phyloP scores from a whole-genome alignment of 352 stramenopile species.

The Phytophthora fragariae region DNA sequence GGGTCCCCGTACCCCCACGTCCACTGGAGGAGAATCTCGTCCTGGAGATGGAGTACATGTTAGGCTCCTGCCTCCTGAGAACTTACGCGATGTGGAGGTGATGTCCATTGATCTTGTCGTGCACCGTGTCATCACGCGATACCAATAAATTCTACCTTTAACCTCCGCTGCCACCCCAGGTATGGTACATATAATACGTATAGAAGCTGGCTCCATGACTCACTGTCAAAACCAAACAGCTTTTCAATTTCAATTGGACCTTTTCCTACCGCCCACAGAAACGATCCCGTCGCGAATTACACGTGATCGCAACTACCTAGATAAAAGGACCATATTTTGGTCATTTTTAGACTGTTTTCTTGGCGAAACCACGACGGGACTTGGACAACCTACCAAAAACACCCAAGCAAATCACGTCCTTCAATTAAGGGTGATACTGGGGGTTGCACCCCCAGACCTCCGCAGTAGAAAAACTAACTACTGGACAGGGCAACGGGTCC shows the following conservation, averaged over 20 bases:
- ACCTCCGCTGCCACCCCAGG: neutral
- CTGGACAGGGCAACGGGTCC: no score
- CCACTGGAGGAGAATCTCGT: neutral
- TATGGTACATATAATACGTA: no score
- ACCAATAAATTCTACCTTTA: neutral
- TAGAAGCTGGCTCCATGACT: no score
- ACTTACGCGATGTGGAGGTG: constrained; percentile 3
- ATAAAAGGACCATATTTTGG: constrained; percentile 13
- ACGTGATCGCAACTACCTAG: neutral
- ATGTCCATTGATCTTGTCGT: constrained; percentile 16
- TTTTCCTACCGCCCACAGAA: neutral
- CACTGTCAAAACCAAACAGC: neutral
- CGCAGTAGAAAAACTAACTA: no score
- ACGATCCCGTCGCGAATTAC: neutral
- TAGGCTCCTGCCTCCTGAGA: neutral
- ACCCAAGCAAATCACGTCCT: no score
- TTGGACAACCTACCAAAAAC: neutral
- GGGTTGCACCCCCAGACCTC: no score
- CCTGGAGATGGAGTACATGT: neutral
- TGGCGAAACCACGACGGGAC: neutral
- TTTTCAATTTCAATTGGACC: neutral
- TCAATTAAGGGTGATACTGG: no score
- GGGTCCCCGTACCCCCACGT: constrained; percentile 19
- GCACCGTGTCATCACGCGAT: neutral
- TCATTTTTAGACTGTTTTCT: neutral